phyloP scores from a whole-genome alignment of 768 basidiomycete genomes.

The Leucosporidium creatinivorum region DNA sequence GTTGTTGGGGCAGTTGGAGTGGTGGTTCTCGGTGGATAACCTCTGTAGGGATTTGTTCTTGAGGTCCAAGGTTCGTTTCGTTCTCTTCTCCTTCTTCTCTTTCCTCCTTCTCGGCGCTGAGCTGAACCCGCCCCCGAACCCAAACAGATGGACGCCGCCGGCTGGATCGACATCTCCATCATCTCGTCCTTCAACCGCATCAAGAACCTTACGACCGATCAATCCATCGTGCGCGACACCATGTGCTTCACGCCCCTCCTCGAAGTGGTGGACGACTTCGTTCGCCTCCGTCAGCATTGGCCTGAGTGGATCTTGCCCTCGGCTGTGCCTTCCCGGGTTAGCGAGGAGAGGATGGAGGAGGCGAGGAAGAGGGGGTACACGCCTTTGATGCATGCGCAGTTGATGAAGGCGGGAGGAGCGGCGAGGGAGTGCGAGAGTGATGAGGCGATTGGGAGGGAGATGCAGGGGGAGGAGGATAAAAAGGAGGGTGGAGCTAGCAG shows the following conservation, averaged over 20 bases:
- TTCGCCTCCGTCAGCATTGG: constrained; percentile 59
- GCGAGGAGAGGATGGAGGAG: no score
- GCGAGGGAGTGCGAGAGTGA: no score
- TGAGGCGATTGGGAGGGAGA: no score
- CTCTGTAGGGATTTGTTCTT: constrained; percentile 80
- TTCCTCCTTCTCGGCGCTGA: neutral
- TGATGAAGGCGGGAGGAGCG: no score
- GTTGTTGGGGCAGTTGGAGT: constrained; percentile 72
- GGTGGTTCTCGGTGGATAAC: constrained; percentile 85
- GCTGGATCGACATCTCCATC: constrained; percentile 75
- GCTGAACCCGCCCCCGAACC: neutral
- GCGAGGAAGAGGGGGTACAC: no score
- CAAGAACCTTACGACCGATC: constrained; percentile 54
- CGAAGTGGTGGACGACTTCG: constrained; percentile 50
- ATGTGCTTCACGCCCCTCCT: constrained; percentile 59
- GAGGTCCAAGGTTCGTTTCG: constrained; percentile 51
- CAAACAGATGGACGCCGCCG: constrained; percentile 76
- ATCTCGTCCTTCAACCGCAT: constrained; percentile 85
- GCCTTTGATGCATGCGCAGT: no score
- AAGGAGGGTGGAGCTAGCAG: no score
- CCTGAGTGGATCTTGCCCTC: constrained; percentile 57
- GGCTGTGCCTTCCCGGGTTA: constrained; percentile 41
- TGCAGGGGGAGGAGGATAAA: no score
- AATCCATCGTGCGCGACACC: constrained; percentile 60
- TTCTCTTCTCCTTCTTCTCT: neutral